Base-by-base conservation (phyloP, 2,329 filamentous ascomycete species). In the Sporothrix pseudoabietina region DNA sequence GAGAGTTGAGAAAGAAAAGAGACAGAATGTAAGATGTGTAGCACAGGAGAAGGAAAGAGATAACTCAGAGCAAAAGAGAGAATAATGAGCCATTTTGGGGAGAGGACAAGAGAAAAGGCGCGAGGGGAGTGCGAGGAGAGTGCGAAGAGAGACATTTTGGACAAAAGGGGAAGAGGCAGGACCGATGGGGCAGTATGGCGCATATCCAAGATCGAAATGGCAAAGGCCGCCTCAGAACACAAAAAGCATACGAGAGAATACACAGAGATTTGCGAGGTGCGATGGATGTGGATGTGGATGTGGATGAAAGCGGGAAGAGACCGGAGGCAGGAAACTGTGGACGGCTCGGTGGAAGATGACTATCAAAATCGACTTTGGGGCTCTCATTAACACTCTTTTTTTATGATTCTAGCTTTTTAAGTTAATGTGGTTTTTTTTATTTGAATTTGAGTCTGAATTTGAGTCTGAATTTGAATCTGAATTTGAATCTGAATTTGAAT, bases 251-350 rank as follows among this genome's bases (percentile, higher is more conserved):
- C 26, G 57, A 39, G 32, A 61, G 10, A n/a, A 65, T 30, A 39
- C 39, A 47, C 61, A 65, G 61, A 65, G 61, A 65, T 65, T 30
- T 65, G 61, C 61, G 39, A 65, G 61, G 10, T 30, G 9, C 5
- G 14, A 32, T 59, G 55, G 22, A 9, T 12, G 26, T 26, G 26
- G 26, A 9, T 12, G 26, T 26, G 26, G 26, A 26, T 26, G 9
- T 8, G 52, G 9, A 30, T 16, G 14, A 10, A 44, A 9, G 61
- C 5, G 10, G 39, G n/a, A 22, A 44, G 35, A 26, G 35, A 26
- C 10, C 16, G n/a, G 35, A 26, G 35, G 14, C 10, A 44, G n/a
- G 4, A 65, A 44, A 30, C 12, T 30, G 52, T 55, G 4, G 10
- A 30, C 22, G 30, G 5, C 4, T 19, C 12, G 44, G 3, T 49